phyloP scores from a whole-genome alignment of 1,139 yeast genomes.

The Scheffersomyces lignicola region DNA sequence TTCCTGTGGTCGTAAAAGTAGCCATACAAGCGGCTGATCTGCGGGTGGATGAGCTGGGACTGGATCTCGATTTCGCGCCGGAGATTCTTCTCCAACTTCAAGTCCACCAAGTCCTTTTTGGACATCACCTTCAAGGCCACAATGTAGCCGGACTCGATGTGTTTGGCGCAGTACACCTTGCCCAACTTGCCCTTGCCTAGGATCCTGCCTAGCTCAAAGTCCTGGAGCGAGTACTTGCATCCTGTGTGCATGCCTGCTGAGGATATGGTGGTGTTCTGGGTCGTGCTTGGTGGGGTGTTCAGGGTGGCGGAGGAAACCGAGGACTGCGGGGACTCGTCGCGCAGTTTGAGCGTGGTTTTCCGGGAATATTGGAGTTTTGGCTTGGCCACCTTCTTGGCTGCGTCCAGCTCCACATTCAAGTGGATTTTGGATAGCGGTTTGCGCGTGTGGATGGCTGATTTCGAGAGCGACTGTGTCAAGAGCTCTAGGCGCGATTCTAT shows the following conservation, averaged over 20 bases:
- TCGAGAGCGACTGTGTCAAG: conserved; percentile 3
- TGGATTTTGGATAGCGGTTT: conserved; percentile 1
- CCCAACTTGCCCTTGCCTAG: conserved; percentile 95
- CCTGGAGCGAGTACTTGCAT: conserved; percentile 36
- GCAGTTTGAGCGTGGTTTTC: too few relatives aligned
- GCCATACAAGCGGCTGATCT: conserved; percentile 78
- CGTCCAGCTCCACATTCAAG: too few relatives aligned
- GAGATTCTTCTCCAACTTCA: conserved; percentile 83
- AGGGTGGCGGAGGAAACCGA: too few relatives aligned
- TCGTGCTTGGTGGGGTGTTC: too few relatives aligned
- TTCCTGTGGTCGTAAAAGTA: conserved; percentile 79
- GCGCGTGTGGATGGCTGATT: conserved; percentile 1
- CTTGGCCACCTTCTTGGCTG: too few relatives aligned
- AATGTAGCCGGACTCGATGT: conserved; percentile 69
- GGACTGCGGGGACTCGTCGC: too few relatives aligned
- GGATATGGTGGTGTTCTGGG: too few relatives aligned
- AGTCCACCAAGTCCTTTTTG: conserved; percentile 70
- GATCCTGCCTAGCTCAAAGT: conserved; percentile 85
- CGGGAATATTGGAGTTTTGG: too few relatives aligned
- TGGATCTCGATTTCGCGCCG: conserved; percentile 92
- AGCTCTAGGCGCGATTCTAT: conserved; percentile 5
- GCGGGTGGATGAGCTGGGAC: conserved; percentile 70
- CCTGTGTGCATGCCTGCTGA: too few relatives aligned
- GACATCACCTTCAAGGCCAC: conserved; percentile 93
- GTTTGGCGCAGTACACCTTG: conserved; percentile 84